A percentile compares a stretch with the other conserved stretches of the same genome.
Conservation (phyloP, 2,329 filamentous ascomycete genomes). For the Emericellopsis atlantica region DNA sequence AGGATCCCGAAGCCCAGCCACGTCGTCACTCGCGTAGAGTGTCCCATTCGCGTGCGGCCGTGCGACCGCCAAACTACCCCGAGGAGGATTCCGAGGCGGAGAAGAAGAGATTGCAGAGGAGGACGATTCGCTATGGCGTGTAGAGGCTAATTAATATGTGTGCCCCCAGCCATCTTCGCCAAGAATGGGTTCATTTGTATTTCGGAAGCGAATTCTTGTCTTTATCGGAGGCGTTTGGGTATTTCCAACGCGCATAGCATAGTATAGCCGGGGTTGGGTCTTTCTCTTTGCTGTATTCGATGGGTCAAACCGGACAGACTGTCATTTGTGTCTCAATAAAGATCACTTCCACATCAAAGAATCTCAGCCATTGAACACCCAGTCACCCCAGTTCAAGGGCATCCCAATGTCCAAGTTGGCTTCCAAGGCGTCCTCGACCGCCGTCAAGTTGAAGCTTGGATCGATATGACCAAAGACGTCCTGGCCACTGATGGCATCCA, state of each 20-base stretch:
- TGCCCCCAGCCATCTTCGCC: neutral
- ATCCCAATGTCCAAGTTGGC: constrained; percentile 41
- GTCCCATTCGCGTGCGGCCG: neutral
- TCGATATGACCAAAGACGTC: constrained; percentile 43
- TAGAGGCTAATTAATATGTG: too few relatives aligned
- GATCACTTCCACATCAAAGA: too few relatives aligned
- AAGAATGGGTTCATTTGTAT: neutral
- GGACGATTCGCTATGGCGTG: constrained; percentile 1
- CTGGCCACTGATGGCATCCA: constrained; percentile 32
- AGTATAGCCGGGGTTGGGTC: neutral
- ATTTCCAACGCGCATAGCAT: neutral
- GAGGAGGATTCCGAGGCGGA: constrained; percentile 2
- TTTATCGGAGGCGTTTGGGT: neutral
- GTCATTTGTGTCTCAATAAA: too few relatives aligned
- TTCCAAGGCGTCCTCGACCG: constrained; percentile 40
- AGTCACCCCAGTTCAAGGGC: constrained; percentile 37
- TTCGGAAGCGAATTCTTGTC: neutral
- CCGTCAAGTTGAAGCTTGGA: constrained; percentile 38
- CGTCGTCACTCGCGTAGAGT: neutral
- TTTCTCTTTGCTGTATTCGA: neutral
- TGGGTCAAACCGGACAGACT: too few relatives aligned
- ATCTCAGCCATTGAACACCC: constrained; percentile 10
- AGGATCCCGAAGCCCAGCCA: neutral
- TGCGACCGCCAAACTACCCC: constrained; percentile 2
- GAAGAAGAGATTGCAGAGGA: constrained; percentile 3